Base-by-base conservation (phyloP, 2,329 filamentous ascomycete genomes). In the Beauveria sp. region DNA sequence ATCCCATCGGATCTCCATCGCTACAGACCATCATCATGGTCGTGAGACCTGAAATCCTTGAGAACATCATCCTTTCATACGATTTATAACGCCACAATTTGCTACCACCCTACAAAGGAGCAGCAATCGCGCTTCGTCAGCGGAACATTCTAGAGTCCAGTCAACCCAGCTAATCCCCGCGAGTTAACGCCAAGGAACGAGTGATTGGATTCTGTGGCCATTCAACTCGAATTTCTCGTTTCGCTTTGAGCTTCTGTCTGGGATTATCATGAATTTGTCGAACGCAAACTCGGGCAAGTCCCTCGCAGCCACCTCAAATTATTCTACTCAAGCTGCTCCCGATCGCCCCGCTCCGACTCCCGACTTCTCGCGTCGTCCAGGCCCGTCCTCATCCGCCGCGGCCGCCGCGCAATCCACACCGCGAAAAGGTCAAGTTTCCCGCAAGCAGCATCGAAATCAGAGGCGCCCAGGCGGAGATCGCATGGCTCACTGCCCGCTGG, bases 401-500 rank as follows among this genome's bases (percentile, higher is more conserved):
- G 68, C 68, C 24, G 65, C 68, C 22, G 66, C 72, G 20, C 74
- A 73, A 63, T 64, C 74, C 34, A 69, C 83, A 53, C 85, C 90
- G 57, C 84, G 93, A 68, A 96, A 90, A 75, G 86, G 82, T 59
- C 93, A 98, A 77, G 80, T 79, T 50, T 80, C 83, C 59, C 89
- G 88, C 74, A 93, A 88, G 73, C 91, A 95, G 74, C 91, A 97
- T 77, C 92, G 91, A 72, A 86, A 85, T 66, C 89, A 92, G 70
- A 88, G 88, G 69, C 87, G 88, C 70, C 89, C 91, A 53, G 80
- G 83, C 62, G 72, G 69, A 45, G 71, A 74, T 45, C 70, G 75
- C 53, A 79, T 67, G 46, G 66, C 68, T 57, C 68, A 55, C 31
- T 55, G 67, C 26, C 67, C 69, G 9, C 65, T 88, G 67, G 83